Base-by-base conservation (phyloP, 768 basidiomycete genomes). In the Mycena maculata region DNA sequence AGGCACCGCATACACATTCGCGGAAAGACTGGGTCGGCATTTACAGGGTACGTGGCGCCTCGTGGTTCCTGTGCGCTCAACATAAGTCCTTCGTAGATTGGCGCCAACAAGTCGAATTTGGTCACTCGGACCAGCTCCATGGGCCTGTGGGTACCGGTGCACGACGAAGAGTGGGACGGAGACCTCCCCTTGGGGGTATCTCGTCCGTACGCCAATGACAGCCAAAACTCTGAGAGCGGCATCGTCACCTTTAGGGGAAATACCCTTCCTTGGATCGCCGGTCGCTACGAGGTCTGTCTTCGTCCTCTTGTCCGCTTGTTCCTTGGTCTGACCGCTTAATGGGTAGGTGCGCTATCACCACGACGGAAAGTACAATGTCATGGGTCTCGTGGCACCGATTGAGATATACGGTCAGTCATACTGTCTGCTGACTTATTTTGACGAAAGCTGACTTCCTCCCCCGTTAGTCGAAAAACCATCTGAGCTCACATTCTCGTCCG, bases 21-120 rank as follows among this genome's bases (percentile, higher is more conserved):
- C 86, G 93, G 15, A 89, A 90, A 72, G 98, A 99, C 76, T 99
- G 98, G 98, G 92, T 99, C 73, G 98, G 96, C 16, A 87, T 98
- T 27, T 95, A 95, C 75, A 85, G 91, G 76, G 93, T 93, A 72
- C 42, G 82, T 75, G 50, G 54, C 52, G 2, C 44, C 41, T 48
- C 48, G 8, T 47, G 42, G 25, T 56, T 50, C 33, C 60, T 67
- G 54, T 56, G 20, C 41, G 44, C 38, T 44, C 59, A 27, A 52
- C 28, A 28, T n/a, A 41, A 54, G 53, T 59, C 48, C 61, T 45
- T 68, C 45, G 16, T 72, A 93, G 92, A 85, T 96, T 56, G 96
- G 94, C 31, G 95, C 95, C 0, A 98, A 96, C 78, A 90, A 90
- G 74, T 93, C 91, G 16, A 88, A 83, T 12, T 82, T 91, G 22